Percentiles rank a stretch among this genome's conserved stretches.
phyloP scores from a whole-genome alignment of 768 basidiomycete genomes.

The Hydnomerulius pinastri region DNA sequence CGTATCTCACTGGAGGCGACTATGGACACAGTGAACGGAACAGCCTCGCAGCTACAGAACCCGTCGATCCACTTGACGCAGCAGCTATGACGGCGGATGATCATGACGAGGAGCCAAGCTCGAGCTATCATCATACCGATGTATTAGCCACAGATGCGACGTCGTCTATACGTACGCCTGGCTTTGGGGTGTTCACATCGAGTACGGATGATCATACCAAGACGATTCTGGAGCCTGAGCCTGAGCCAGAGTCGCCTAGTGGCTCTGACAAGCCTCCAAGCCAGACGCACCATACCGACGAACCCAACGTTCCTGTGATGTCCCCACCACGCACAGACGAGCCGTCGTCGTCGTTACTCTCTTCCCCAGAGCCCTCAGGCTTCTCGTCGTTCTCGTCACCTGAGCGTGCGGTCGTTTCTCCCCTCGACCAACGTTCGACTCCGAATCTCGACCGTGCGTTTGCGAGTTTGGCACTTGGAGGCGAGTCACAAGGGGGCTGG shows the following conservation, averaged over 20 bases:
- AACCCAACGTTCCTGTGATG: slow-evolving; percentile 8
- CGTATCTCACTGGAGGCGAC: slow-evolving; percentile 35
- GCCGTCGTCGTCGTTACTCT: slow-evolving; percentile 7
- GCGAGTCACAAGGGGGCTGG: slow-evolving; percentile 53
- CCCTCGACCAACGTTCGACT: slow-evolving; percentile 28
- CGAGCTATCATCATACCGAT: slow-evolving; percentile 13
- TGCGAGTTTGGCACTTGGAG: slow-evolving; percentile 49
- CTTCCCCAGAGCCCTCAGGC: slow-evolving; percentile 15
- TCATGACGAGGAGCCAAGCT: slow-evolving; percentile 30
- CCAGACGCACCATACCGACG: slow-evolving; percentile 37
- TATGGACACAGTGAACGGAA: slow-evolving; percentile 34
- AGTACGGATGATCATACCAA: slow-evolving; percentile 25
- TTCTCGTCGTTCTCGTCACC: slow-evolving; percentile 20
- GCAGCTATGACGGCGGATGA: slow-evolving; percentile 33
- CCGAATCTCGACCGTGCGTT: slow-evolving; percentile 33
- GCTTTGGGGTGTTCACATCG: slow-evolving; percentile 46
- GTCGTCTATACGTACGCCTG: slow-evolving; percentile 38
- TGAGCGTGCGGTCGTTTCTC: slow-evolving; percentile 30
- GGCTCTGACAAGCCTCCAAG: slow-evolving; percentile 30
- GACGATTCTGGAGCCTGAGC: slow-evolving; percentile 9
- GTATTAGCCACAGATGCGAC: slow-evolving; percentile 10
- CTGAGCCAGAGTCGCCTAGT: slow-evolving; percentile 14
- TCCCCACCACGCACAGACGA: slow-evolving; percentile 19
- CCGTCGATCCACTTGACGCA: slow-evolving; percentile 46
- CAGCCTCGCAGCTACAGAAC: slow-evolving; percentile 4